Evolutionary conservation across 129 eudicot species (phyloP), one percentile per base, ranked within the genome.

Genomic region (Arctium lappa): DNA sequence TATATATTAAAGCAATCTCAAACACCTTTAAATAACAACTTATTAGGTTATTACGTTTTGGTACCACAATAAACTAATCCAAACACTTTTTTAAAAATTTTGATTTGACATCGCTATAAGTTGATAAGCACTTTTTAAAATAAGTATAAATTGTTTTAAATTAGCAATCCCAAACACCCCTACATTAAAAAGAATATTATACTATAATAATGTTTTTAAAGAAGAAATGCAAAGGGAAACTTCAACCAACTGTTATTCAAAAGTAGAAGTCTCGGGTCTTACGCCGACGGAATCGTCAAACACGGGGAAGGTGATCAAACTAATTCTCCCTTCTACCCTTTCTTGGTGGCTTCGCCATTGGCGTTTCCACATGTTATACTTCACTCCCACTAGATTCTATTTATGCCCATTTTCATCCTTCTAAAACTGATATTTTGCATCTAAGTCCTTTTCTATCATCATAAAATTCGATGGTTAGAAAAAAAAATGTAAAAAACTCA

Each of bases 191-290:
- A 22, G 27, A 22, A 22, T 22, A 22, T 22, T 22, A 22, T 22
- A n/a, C n/a, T n/a, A 70, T 34, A 1, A 46, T 46, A 46, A 46
- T 11, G 16, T 46, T 50, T 16, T 60, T 16, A 60, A 60, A 16
- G 30, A 60, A 60, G 8, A n/a, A 60, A 60, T n/a, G 68, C 68
- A 60, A 60, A 53, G 22, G 68, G 80, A 82, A 44, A 65, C 68
- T 75, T 82, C 80, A 75, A 39, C 39, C 13, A 66, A 66, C 36
- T 38, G 75, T 38, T 40, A 63, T 38, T 71, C 33, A 42, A 75
- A 82, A 74, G 80, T 75, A 48, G 76, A 82, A 75, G 75, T 70
- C 32, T 75, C 77, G 32, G 13, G 22, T 82, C 84, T 56, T 81
- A 50, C 73, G 84, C 84, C 72, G 73, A 27, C 4, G 79, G 69